Evolutionary conservation across 2,329 filamentous ascomycete genomes (phyloP).

Genomic region (Ceratocystis huliohia): DNA sequence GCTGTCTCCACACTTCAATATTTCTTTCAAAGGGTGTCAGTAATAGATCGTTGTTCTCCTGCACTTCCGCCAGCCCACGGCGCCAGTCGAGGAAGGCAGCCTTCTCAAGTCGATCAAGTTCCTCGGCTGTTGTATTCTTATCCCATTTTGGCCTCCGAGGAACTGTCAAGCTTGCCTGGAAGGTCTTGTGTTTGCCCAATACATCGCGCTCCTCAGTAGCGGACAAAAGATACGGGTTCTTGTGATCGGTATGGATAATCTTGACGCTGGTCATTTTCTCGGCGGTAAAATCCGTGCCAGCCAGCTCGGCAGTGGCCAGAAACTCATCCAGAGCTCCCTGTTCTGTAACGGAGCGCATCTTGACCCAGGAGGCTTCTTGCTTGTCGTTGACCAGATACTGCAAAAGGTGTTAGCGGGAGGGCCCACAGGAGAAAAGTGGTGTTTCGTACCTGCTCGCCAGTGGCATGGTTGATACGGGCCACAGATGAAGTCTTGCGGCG

Average conservation of each 20-base stretch:
- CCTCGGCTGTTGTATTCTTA: conserved; percentile 63
- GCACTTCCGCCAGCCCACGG: conserved; percentile 76
- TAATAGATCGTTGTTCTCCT: conserved; percentile 84
- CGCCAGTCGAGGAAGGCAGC: conserved; percentile 79
- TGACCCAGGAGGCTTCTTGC: conserved; percentile 91
- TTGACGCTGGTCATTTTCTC: conserved; percentile 99
- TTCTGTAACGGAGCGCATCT: conserved; percentile 98
- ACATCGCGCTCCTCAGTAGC: conserved; percentile 68
- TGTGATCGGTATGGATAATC: conserved; percentile 93
- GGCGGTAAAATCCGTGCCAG: conserved; percentile 96
- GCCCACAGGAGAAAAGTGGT: not conserved
- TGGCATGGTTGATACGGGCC: conserved; percentile 60
- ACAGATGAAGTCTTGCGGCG: conserved; percentile 55
- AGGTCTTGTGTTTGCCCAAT: conserved; percentile 68
- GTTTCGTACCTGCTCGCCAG: conserved; percentile 53
- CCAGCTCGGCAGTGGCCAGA: conserved; percentile 83
- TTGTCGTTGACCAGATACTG: conserved; percentile 82
- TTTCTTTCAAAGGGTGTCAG: conserved; percentile 98
- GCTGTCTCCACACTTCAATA: conserved; percentile 90
- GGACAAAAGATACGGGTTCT: conserved; percentile 85
- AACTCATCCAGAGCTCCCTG: conserved; percentile 96
- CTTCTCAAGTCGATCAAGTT: conserved; percentile 68
- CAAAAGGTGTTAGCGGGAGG: conserved; percentile 23
- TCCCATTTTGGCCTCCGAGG: conserved; percentile 86
- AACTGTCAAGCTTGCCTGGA: conserved; percentile 69